A percentile compares a stretch with the other conserved stretches of the same genome.
Evolutionary conservation across 108 stramenopile genomes (phyloP).

Genomic region (Cylindrotheca closterium): DNA sequence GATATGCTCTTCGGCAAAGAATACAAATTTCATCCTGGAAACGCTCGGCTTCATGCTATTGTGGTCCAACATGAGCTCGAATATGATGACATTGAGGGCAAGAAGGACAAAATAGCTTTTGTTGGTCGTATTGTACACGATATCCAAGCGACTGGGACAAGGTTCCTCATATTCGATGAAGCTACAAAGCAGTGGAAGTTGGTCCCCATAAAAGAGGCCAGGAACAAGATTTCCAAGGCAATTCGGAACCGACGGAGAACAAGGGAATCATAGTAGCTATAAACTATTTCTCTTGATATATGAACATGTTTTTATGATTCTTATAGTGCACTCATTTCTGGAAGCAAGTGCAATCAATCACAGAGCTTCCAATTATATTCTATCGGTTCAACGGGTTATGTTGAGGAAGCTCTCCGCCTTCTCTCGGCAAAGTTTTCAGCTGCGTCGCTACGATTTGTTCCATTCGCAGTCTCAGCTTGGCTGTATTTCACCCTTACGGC

Average conservation of each 20-base stretch:
- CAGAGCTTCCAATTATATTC: too few relatives aligned
- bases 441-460: too few relatives aligned
- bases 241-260: constrained; percentile 1
- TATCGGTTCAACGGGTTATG: not conserved
- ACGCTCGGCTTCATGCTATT: not conserved
- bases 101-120: constrained; percentile 6
- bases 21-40: constrained; percentile 17
- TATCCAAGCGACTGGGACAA: not conserved
- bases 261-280: not conserved
- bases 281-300: not conserved
- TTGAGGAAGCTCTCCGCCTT: not conserved
- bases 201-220: constrained; percentile 2
- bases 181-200: constrained; percentile 2
- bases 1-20: not conserved
- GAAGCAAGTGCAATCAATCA: too few relatives aligned
- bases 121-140: not conserved
- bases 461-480: too few relatives aligned
- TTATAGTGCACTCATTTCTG: too few relatives aligned
- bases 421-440: not conserved
- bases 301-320: not conserved
- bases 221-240: constrained; percentile 13
- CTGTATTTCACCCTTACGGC: constrained; percentile 35
- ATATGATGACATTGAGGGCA: not conserved
- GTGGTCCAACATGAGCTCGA: not conserved
- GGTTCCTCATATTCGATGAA: constrained; percentile 9